phyloP scores from a whole-genome alignment of 2,329 filamentous ascomycete genomes.

The Paecilomyces sp. region DNA sequence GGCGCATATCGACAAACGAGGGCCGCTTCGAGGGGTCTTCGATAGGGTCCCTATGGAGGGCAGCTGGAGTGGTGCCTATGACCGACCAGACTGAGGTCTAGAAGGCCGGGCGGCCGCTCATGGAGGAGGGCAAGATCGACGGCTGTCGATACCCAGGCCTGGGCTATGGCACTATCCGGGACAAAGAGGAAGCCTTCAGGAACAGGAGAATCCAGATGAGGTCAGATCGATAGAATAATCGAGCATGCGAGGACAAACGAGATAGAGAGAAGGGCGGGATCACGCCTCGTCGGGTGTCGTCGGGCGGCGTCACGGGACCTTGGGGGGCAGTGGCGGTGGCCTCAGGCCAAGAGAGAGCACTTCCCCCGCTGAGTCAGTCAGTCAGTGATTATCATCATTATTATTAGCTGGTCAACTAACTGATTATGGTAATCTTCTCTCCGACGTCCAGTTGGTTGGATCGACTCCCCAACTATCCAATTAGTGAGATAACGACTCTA shows the following conservation, averaged over 20 bases:
- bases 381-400: no score
- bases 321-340: background rate
- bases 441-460: no score
- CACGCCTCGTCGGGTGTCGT: background rate
- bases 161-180: constrained; percentile 5
- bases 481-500: background rate
- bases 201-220: background rate
- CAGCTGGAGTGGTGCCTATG: constrained; percentile 10
- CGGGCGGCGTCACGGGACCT: background rate
- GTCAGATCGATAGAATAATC: background rate
- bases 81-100: constrained; percentile 26
- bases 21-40: background rate
- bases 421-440: background rate
- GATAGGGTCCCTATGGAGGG: background rate
- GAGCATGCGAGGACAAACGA: background rate
- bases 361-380: no score
- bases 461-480: no score
- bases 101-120: constrained; percentile 22
- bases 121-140: constrained; percentile 16
- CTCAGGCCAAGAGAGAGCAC: background rate
- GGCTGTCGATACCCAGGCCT: constrained; percentile 12
- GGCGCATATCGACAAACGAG: constrained; percentile 33
- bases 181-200: constrained; percentile 1
- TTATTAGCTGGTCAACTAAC: background rate
- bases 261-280: background rate